Conservation (phyloP, 225 moss, liverwort and hornwort species). For the Pseudisothecium myosuroides region DNA sequence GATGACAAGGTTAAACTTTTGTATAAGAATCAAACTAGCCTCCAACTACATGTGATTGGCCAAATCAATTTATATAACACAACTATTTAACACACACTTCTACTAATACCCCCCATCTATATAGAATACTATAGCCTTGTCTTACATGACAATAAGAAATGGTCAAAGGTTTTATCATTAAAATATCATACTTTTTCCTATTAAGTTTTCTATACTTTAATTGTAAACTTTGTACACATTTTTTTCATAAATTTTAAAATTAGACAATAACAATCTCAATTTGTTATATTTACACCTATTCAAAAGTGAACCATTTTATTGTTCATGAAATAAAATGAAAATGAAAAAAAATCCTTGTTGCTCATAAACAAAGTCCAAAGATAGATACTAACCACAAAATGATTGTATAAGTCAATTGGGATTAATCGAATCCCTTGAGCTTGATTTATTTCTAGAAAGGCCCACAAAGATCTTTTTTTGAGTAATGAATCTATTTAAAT, state of each 20-base stretch:
- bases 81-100: background rate
- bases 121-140: background rate
- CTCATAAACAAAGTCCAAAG: no score
- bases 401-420: background rate
- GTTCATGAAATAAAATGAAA: background rate
- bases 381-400: background rate
- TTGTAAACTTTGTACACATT: background rate
- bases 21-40: background rate
- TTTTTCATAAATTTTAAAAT: background rate
- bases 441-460: background rate
- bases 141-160: background rate
- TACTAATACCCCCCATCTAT: no score
- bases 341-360: no score
- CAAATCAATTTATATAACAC: background rate
- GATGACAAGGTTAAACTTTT: background rate
- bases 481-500: background rate
- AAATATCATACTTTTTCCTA: background rate
- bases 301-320: background rate
- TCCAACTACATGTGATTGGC: background rate
- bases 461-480: background rate
- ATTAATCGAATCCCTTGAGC: background rate
- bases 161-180: background rate
- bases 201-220: background rate
- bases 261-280: background rate
- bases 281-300: background rate